Percentiles rank a stretch among this genome's conserved stretches.
phyloP scores from a whole-genome alignment of 1,284 basidiomycete genomes.

The Malassezia slooffiae region DNA sequence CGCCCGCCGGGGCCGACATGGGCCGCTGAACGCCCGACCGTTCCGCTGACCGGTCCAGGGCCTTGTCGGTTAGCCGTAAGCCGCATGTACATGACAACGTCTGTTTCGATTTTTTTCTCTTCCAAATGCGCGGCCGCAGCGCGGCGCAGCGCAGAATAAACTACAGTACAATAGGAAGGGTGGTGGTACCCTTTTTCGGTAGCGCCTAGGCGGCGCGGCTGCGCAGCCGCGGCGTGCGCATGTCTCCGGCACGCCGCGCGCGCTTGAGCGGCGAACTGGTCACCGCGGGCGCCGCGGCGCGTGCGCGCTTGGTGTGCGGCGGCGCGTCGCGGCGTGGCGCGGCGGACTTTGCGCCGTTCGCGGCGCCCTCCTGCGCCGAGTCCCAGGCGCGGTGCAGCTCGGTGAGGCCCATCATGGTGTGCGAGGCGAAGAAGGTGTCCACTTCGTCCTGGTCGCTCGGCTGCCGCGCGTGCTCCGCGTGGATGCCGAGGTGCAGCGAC shows the following conservation, averaged over 20 bases:
- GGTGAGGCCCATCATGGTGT: slow-evolving; percentile 10
- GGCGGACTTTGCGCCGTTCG: neutral
- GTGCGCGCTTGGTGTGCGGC: slow-evolving; percentile 1
- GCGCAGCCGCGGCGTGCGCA: slow-evolving; percentile 8
- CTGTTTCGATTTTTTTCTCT: neutral
- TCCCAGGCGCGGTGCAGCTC: slow-evolving; percentile 15
- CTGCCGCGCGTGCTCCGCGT: neutral
- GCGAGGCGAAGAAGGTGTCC: slow-evolving; percentile 1
- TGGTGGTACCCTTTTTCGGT: too few relatives aligned
- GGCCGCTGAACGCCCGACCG: too few relatives aligned
- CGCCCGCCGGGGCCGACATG: too few relatives aligned
- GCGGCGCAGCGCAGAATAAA: too few relatives aligned
- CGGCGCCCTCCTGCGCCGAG: neutral
- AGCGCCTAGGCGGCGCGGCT: slow-evolving; percentile 10
- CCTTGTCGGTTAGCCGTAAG: too few relatives aligned
- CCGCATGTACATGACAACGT: neutral
- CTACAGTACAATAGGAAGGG: slow-evolving; percentile 9
- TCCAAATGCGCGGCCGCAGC: neutral
- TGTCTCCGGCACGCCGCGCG: too few relatives aligned
- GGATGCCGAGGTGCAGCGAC: neutral
- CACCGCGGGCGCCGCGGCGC: neutral
- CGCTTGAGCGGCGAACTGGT: neutral
- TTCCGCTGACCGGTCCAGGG: too few relatives aligned
- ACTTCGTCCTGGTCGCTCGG: neutral
- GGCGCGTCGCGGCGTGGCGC: neutral